Evolutionary conservation across 169 alveolate genomes (phyloP).

Genomic region (Plasmodium fragile): DNA sequence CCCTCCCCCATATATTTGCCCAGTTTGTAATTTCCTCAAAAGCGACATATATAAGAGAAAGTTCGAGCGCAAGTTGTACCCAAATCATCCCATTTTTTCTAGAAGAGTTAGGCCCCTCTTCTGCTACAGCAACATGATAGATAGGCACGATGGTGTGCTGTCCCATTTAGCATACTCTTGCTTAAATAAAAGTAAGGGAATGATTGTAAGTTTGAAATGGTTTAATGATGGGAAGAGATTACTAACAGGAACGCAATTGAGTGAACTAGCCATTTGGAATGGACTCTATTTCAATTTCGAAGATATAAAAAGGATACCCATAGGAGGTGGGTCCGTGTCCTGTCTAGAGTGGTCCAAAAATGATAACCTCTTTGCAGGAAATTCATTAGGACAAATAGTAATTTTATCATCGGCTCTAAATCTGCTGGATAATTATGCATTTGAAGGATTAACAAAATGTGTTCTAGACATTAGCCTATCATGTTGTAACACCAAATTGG

Average conservation of each 20-base stretch:
- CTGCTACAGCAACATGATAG: constrained; percentile 73
- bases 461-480: constrained; percentile 84
- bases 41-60: constrained; percentile 61
- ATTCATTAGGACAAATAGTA: constrained; percentile 87
- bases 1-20: neutral
- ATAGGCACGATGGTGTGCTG: constrained; percentile 65
- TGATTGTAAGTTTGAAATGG: constrained; percentile 80
- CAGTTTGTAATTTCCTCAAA: constrained; percentile 61
- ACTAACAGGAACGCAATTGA: constrained; percentile 91
- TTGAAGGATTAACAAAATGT: constrained; percentile 85
- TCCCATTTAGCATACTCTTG: constrained; percentile 56
- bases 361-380: constrained; percentile 87
- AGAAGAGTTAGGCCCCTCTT: constrained; percentile 55
- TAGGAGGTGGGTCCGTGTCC: constrained; percentile 87
- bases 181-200: constrained; percentile 69
- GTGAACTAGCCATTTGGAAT: constrained; percentile 90
- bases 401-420: constrained; percentile 87
- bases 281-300: constrained; percentile 90
- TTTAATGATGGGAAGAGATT: constrained; percentile 90
- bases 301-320: constrained; percentile 90
- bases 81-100: constrained; percentile 47
- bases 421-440: constrained; percentile 82
- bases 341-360: constrained; percentile 87
- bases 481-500: constrained; percentile 81
- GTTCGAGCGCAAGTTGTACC: constrained; percentile 43